Conservation (phyloP, 2,329 filamentous ascomycete genomes). For the Colletotrichum ledebouriae region DNA sequence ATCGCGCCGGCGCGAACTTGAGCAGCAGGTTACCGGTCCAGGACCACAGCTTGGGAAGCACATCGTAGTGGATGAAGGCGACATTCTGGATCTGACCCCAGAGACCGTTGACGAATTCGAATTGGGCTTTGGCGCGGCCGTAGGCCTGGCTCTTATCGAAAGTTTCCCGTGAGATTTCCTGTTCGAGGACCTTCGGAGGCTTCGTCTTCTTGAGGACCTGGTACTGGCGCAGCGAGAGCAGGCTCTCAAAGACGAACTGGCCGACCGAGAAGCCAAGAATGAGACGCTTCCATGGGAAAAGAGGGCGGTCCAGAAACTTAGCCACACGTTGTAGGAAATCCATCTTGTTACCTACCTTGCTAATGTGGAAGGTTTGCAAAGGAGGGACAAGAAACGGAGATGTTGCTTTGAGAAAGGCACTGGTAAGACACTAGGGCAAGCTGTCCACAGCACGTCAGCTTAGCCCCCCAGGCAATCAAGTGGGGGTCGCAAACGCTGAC, state of each 20-base stretch:
- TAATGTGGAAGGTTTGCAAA: conserved; percentile 28
- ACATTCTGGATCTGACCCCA: conserved; percentile 91
- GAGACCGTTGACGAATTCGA: conserved; percentile 82
- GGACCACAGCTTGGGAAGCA: conserved; percentile 91
- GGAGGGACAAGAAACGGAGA: conserved; percentile 36
- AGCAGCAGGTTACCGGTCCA: conserved; percentile 82
- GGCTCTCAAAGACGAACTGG: conserved; percentile 90
- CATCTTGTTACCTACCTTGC: conserved; percentile 35
- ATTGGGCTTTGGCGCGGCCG: conserved; percentile 94
- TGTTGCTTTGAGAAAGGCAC: conserved; percentile 30
- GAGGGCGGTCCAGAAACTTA: conserved; percentile 87
- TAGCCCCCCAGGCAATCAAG: conserved; percentile 27
- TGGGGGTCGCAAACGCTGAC: conserved; percentile 27
- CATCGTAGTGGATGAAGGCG: conserved; percentile 89
- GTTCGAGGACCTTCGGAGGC: conserved; percentile 87
- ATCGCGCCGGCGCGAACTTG: conserved; percentile 80
- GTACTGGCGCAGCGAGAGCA: conserved; percentile 92
- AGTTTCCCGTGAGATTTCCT: conserved; percentile 89
- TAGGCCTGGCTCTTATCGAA: conserved; percentile 98
- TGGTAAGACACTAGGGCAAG: conserved; percentile 22
- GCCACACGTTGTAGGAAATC: conserved; percentile 73
- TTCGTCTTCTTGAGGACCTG: conserved; percentile 83
- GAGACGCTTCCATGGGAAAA: conserved; percentile 97
- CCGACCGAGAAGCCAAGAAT: conserved; percentile 94
- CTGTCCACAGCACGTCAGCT: conserved; percentile 33